A percentile compares a stretch with the other conserved stretches of the same genome.
Evolutionary conservation across 2,329 filamentous ascomycete genomes (phyloP).

Genomic region (Colletotrichum eleusines): DNA sequence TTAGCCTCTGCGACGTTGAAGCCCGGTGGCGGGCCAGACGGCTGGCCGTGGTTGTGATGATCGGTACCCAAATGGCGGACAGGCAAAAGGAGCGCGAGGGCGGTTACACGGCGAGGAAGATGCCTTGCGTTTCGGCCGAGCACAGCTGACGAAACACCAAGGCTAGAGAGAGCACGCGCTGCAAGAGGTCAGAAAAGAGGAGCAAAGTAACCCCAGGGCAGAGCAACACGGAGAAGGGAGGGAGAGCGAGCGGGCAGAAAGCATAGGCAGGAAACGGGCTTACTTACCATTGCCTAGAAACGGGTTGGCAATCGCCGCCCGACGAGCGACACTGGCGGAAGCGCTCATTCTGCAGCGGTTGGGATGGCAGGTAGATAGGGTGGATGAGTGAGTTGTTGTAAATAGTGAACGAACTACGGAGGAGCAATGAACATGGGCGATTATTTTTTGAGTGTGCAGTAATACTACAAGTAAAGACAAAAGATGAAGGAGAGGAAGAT

Average conservation of each 20-base stretch:
- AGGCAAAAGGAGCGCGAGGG: conserved; percentile 69
- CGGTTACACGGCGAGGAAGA: conserved; percentile 60
- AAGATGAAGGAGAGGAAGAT: conserved; percentile 33
- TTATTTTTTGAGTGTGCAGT: conserved; percentile 11
- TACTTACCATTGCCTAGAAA: conserved; percentile 64
- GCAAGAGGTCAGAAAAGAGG: conserved; percentile 46
- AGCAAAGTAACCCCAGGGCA: conserved; percentile 4
- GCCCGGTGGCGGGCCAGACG: conserved; percentile 81
- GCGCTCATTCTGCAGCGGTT: conserved; percentile 61
- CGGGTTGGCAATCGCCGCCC: conserved; percentile 66
- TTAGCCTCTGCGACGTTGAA: conserved; percentile 93
- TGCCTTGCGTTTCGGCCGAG: conserved; percentile 61
- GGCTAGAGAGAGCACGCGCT: conserved; percentile 62
- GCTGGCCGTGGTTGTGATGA: conserved; percentile 64
- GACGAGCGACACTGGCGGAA: conserved; percentile 66
- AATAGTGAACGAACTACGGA: conserved; percentile 15
- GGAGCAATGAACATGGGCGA: conserved; percentile 26
- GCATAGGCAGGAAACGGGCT: conserved; percentile 45
- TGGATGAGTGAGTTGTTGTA: conserved; percentile 2
- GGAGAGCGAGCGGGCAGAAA: conserved; percentile 24
- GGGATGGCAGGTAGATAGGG: conserved; percentile 10
- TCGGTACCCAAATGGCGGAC: conserved; percentile 70
- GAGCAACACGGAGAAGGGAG: conserved; percentile 14
- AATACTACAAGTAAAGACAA: conserved; percentile 35
- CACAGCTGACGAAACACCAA: conserved; percentile 60